These are phyloP conservation scores for Canariomyces notabilis DNA, from an alignment of 2,329 filamentous ascomycete genomes.

Conservation along the genomic window DNA sequence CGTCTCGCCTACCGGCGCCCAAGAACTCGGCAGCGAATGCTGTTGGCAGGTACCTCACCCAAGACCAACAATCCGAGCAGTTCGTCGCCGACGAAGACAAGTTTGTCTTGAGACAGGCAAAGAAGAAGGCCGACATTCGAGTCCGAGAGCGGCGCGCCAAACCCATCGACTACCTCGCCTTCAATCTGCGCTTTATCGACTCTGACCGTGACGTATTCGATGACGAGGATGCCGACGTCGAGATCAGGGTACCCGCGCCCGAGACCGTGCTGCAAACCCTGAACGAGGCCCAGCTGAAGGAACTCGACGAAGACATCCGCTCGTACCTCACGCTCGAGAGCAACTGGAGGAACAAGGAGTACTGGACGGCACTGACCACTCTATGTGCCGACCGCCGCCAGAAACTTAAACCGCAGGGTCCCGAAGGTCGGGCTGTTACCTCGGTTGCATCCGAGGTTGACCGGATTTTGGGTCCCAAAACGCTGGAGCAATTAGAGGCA, in stretches of 20 bases:
- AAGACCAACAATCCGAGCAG: constrained; percentile 71
- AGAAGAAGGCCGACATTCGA: constrained; percentile 95
- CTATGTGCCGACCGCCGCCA: constrained; percentile 73
- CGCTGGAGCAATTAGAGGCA: constrained; percentile 76
- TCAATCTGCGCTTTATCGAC: constrained; percentile 85
- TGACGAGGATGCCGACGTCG: constrained; percentile 69
- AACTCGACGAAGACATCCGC: constrained; percentile 75
- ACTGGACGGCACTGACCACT: constrained; percentile 86
- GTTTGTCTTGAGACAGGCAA: constrained; percentile 93
- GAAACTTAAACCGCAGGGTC: constrained; percentile 55
- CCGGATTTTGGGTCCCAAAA: constrained; percentile 77
- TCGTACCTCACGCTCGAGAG: constrained; percentile 79
- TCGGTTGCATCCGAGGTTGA: constrained; percentile 87
- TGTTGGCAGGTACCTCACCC: constrained; percentile 51
- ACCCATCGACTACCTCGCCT: constrained; percentile 89
- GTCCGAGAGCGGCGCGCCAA: constrained; percentile 87
- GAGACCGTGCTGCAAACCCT: constrained; percentile 74
- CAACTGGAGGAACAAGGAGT: constrained; percentile 72
- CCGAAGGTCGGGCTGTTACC: constrained; percentile 68
- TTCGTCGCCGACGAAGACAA: constrained; percentile 94
- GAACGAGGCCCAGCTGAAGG: constrained; percentile 59
- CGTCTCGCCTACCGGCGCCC: constrained; percentile 31
- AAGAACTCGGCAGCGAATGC: constrained; percentile 26
- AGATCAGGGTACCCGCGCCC: constrained; percentile 73
- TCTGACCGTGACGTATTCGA: constrained; percentile 79